These are phyloP conservation scores for Populus ilicifolia DNA, from an alignment of 345 rosid genomes.

Conservation along the genomic window DNA sequence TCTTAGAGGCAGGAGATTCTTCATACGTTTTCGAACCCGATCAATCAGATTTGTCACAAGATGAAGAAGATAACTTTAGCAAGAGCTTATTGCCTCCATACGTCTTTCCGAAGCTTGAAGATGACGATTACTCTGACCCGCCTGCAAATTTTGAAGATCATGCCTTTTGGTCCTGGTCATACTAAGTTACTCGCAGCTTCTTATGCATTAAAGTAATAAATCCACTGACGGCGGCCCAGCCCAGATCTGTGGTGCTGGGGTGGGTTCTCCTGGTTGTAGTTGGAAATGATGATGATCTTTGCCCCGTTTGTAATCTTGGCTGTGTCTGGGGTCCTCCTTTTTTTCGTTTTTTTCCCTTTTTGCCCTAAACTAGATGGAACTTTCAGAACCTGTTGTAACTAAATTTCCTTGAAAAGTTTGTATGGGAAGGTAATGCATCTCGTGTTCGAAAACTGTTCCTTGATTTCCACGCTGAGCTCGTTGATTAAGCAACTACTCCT, in stretches of 20 bases:
- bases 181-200: constrained; percentile 14
- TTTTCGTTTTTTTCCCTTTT: neutral
- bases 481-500: neutral
- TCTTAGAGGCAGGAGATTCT: constrained; percentile 29
- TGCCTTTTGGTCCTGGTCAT: constrained; percentile 34
- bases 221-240: constrained; percentile 16
- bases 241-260: constrained; percentile 4
- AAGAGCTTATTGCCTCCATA: constrained; percentile 23
- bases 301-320: constrained; percentile 16
- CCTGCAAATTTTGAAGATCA: constrained; percentile 29
- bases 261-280: constrained; percentile 17
- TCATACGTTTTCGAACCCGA: constrained; percentile 29
- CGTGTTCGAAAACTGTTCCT: neutral
- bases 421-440: neutral
- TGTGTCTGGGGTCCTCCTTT: constrained; percentile 1
- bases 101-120: constrained; percentile 41
- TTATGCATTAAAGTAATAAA: constrained; percentile 18
- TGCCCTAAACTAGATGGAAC: constrained; percentile 8
- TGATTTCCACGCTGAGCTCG: neutral
- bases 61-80: constrained; percentile 31
- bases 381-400: constrained; percentile 19
- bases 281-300: constrained; percentile 12
- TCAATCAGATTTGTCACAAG: constrained; percentile 30
- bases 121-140: constrained; percentile 22
- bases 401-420: constrained; percentile 6